Evolutionary conservation across 805 yeast species (phyloP).

Genomic region (Saturnispora serradocipensis): DNA sequence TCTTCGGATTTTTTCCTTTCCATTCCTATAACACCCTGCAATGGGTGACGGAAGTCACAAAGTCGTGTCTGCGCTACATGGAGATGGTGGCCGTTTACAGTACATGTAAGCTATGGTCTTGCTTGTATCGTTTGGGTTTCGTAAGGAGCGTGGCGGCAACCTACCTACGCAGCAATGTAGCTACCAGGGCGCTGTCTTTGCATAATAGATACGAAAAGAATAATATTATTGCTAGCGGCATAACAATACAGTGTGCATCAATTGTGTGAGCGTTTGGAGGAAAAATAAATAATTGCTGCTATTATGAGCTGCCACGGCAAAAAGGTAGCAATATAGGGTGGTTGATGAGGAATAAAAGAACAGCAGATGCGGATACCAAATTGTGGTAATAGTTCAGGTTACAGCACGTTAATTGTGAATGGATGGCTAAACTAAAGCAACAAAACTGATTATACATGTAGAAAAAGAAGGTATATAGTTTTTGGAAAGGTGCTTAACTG

Average conservation of each 20-base stretch:
- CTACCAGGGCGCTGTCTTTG: background rate
- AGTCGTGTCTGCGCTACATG: too few species aligned
- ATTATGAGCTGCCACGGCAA: background rate
- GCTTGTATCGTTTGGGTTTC: too few species aligned
- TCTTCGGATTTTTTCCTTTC: background rate
- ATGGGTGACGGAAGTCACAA: too few species aligned
- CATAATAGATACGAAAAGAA: background rate
- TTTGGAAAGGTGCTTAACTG: too few species aligned
- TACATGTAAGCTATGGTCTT: too few species aligned
- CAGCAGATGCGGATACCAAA: too few species aligned
- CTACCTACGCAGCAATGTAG: too few species aligned
- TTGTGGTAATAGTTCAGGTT: too few species aligned
- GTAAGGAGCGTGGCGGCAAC: too few species aligned
- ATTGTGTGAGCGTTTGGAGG: background rate
- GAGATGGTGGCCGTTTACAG: too few species aligned
- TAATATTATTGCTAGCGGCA: background rate
- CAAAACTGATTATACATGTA: background rate
- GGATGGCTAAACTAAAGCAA: background rate
- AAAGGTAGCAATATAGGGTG: background rate
- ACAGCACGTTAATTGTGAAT: background rate
- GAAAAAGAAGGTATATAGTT: background rate
- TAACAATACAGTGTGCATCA: background rate
- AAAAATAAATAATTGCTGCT: background rate
- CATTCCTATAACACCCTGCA: background rate
- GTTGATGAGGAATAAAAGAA: background rate